phyloP scores from a whole-genome alignment of 139 green algal genomes.

The Micractinium sp. region DNA sequence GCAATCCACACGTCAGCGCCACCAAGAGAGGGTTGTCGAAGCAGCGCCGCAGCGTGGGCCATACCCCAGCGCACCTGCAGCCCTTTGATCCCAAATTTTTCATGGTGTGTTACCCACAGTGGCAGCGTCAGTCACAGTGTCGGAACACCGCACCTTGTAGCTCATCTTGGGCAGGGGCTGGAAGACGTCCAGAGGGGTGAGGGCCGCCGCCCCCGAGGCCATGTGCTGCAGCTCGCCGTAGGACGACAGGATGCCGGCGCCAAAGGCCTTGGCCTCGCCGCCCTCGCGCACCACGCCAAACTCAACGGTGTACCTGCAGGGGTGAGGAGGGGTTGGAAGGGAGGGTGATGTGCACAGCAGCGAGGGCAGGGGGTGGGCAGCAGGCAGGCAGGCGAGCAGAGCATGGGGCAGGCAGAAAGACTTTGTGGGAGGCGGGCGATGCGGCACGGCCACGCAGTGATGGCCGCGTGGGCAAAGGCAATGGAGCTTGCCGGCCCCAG shows the following conservation, averaged over 20 bases:
- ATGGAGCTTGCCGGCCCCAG: not conserved
- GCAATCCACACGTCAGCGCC: not conserved
- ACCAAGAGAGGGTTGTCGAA: not conserved
- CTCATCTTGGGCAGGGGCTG: slow-evolving; percentile 78
- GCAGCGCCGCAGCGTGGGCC: not conserved
- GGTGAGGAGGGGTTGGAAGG: not conserved
- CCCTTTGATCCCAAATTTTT: no score
- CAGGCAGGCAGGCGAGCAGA: not conserved
- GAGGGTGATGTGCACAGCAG: not conserved
- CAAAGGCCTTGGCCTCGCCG: slow-evolving; percentile 77
- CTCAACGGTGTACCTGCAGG: slow-evolving; percentile 88
- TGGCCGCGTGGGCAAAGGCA: no score
- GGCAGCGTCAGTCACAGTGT: no score
- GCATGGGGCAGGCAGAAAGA: not conserved
- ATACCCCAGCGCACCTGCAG: not conserved
- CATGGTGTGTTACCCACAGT: no score
- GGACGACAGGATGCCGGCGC: slow-evolving; percentile 82
- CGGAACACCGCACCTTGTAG: slow-evolving; percentile 78
- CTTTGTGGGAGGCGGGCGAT: not conserved
- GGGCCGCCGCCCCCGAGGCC: slow-evolving; percentile 54
- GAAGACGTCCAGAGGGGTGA: slow-evolving; percentile 82
- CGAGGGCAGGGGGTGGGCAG: not conserved
- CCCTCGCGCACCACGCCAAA: slow-evolving; percentile 91
- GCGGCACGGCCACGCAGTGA: not conserved
- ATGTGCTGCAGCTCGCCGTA: slow-evolving; percentile 92